phyloP scores from a whole-genome alignment of 2,329 filamentous ascomycete genomes.

The Talaromyces amestolkiae region DNA sequence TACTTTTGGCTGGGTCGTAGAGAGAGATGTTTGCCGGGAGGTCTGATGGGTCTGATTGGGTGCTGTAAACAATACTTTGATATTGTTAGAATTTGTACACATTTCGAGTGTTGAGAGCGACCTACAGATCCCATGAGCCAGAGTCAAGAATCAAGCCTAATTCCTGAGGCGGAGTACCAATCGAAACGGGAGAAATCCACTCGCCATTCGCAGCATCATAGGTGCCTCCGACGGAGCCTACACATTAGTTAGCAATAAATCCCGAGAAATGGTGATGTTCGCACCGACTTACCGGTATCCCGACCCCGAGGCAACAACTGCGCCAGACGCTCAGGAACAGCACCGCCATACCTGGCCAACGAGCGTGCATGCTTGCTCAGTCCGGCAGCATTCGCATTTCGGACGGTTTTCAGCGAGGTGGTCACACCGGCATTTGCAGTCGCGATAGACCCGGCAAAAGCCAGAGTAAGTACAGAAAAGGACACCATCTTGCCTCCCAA shows the following conservation, averaged over 20 bases:
- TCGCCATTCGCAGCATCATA: slow-evolving; percentile 13
- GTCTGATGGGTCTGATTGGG: slow-evolving; percentile 60
- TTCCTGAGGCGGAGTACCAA: slow-evolving; percentile 27
- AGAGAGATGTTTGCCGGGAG: slow-evolving; percentile 53
- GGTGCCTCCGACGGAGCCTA: slow-evolving; percentile 5
- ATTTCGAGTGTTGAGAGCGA: neutral
- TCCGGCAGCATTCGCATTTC: slow-evolving; percentile 3
- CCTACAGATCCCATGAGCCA: slow-evolving; percentile 67
- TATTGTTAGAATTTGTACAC: neutral
- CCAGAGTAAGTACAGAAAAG: slow-evolving; percentile 5
- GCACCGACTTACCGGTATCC: neutral
- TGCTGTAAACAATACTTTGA: slow-evolving; percentile 68
- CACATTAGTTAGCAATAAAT: neutral
- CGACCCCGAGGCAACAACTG: neutral
- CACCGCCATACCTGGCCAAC: slow-evolving; percentile 4
- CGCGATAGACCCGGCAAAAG: slow-evolving; percentile 1
- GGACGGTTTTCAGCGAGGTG: slow-evolving; percentile 10
- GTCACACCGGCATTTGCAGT: slow-evolving; percentile 10
- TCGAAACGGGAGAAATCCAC: slow-evolving; percentile 2
- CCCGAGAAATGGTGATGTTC: too few relatives aligned
- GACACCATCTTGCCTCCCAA: neutral
- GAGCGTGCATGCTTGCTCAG: neutral
- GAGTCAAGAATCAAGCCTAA: slow-evolving; percentile 70
- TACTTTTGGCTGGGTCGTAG: slow-evolving; percentile 55
- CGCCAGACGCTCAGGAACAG: slow-evolving; percentile 1